Evolutionary conservation across 352 stramenopile genomes (phyloP), one percentile per base, ranked within the genome.

Genomic region (Pythium angustatum): DNA sequence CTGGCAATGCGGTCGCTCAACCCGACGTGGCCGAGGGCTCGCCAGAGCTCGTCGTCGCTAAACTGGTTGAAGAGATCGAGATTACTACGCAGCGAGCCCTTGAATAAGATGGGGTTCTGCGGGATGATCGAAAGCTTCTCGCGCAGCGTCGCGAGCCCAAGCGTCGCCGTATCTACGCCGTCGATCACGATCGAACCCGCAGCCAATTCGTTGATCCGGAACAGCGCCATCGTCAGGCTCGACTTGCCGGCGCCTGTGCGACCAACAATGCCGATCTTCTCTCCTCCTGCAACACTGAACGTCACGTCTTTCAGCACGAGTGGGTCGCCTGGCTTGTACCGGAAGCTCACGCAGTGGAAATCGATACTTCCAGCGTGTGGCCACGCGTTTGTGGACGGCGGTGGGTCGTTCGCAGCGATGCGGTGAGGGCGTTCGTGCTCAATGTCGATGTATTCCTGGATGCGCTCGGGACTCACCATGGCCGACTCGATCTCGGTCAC

Each of bases 91-190:
- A 99, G 49, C 27, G 90, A 90, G 5, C 87, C 94, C 30, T 88
- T 87, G 69, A 98, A 97, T 22, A 99, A 69, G 10, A 98, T 87
- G 0, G 92, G 94, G 31, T 66, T 97, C 73, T 99, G 96, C 19
- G 96, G 92, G 36, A 99, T 98, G 57, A 98, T 96, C 5, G 90
- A 92, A 41, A 98, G 61, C 15, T 79, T 85, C 26, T 89, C 71
- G 38, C 94, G 81, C 24, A 98, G 77, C 38, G 92, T 83, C 8
- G 72, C 75, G 30, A 98, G 67, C 9, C 84, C 77, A 9, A 98
- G 69, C 22, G 55, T 87, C 2, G 64, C 68, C 8, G 95, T 52
- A 64, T 97, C 75, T 4, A 97, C 67, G 17, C 89, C 92, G 69
- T 98, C 94, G 17, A 98, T 86, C n/a, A 66, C 50, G 51, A 98